Conservation (phyloP, 2,329 filamentous ascomycete genomes). For the Fusarium nematophilum region DNA sequence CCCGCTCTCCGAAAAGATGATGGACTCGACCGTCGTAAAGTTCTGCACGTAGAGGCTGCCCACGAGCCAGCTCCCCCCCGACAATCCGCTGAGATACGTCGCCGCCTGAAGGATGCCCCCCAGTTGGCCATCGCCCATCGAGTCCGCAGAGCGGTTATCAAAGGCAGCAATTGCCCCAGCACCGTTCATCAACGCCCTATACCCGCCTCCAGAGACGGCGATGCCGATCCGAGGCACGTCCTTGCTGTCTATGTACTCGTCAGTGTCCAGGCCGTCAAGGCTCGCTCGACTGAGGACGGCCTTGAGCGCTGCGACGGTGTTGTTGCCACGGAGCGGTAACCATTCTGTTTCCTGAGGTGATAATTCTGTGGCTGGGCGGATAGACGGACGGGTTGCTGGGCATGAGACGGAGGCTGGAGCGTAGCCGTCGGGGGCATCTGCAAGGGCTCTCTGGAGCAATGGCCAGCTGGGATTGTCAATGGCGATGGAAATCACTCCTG, state of each 20-base stretch:
- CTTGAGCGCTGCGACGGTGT: slow-evolving; percentile 76
- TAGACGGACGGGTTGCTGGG: slow-evolving; percentile 8
- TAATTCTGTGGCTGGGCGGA: slow-evolving; percentile 7
- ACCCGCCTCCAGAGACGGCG: slow-evolving; percentile 82
- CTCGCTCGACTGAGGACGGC: slow-evolving; percentile 75
- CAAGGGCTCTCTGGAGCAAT: background rate
- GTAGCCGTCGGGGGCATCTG: slow-evolving; percentile 25
- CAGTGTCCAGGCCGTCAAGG: slow-evolving; percentile 77
- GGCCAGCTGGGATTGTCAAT: no score
- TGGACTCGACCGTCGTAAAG: slow-evolving; percentile 71
- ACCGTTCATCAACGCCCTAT: slow-evolving; percentile 80
- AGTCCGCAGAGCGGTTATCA: slow-evolving; percentile 72
- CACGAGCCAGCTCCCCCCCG: slow-evolving; percentile 81
- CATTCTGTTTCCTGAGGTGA: slow-evolving; percentile 57
- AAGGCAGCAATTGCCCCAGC: slow-evolving; percentile 80
- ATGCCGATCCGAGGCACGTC: slow-evolving; percentile 68
- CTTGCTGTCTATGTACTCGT: slow-evolving; percentile 70
- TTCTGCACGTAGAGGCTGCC: slow-evolving; percentile 81
- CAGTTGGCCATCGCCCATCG: slow-evolving; percentile 62
- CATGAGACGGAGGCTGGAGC: slow-evolving; percentile 14
- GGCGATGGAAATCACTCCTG: background rate
- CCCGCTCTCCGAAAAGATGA: slow-evolving; percentile 11
- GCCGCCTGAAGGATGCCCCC: slow-evolving; percentile 80
- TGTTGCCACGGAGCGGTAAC: slow-evolving; percentile 73
- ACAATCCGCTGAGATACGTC: slow-evolving; percentile 79